phyloP scores from a whole-genome alignment of 73 alveolate genomes.

The Stentor roeselii region DNA sequence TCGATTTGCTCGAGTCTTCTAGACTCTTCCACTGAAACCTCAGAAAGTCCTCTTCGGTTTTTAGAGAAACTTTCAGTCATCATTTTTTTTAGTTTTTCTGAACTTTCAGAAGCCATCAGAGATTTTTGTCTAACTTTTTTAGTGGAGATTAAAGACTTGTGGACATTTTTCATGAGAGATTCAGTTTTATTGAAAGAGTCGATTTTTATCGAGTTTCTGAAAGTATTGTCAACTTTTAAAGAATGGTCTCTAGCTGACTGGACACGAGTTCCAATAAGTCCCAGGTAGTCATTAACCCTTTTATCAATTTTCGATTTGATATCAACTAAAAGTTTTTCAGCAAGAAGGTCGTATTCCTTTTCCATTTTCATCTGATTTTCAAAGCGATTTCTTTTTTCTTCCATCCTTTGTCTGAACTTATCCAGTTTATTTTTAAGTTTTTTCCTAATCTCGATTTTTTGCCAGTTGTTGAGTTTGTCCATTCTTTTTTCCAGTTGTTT shows the following conservation, averaged over 20 bases:
- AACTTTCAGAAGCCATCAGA: not conserved
- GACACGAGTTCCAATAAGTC: not conserved
- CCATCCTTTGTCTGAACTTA: not conserved
- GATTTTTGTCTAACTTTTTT: not conserved
- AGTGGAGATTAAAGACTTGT: not conserved
- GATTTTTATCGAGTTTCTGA: not conserved
- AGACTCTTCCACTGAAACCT: not conserved
- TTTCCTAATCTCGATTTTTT: not conserved
- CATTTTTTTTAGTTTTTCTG: constrained; percentile 9
- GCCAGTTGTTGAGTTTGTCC: not conserved
- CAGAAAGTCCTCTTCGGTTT: not conserved
- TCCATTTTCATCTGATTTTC: not conserved
- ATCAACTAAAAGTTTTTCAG: not conserved
- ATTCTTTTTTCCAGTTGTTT: constrained; percentile 28
- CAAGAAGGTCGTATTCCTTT: not conserved
- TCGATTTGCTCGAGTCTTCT: not conserved
- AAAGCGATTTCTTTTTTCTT: not conserved
- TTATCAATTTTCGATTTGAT: not conserved
- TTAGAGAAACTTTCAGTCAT: not conserved
- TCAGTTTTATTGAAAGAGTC: not conserved
- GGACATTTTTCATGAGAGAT: not conserved
- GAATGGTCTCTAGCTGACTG: constrained; percentile 21
- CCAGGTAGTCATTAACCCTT: not conserved
- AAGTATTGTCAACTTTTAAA: constrained; percentile 2
- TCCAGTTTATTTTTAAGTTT: constrained; percentile 19